These are phyloP conservation scores for Centaurea solstitialis DNA, from an alignment of 129 eudicot species.

Conservation along the genomic window DNA sequence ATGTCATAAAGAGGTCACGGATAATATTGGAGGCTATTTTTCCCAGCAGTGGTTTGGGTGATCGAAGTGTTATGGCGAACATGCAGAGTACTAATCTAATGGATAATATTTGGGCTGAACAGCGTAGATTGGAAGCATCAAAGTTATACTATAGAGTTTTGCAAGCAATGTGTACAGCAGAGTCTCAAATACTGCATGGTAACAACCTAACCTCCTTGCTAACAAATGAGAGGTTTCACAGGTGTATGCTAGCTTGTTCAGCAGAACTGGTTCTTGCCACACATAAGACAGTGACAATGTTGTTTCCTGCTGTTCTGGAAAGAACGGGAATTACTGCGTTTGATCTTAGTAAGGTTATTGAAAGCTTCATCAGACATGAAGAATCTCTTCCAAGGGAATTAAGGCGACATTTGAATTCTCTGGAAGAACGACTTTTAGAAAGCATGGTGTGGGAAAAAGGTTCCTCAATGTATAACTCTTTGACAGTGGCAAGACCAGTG, in stretches of 20 bases:
- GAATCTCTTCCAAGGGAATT: constrained; percentile 90
- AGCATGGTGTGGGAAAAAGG: constrained; percentile 99
- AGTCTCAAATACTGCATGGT: constrained; percentile 70
- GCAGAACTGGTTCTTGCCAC: constrained; percentile 98
- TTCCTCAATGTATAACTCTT: constrained; percentile 93
- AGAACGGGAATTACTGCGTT: constrained; percentile 96
- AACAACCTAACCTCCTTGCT: constrained; percentile 78
- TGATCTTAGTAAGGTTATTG: constrained; percentile 98
- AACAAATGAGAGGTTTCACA: constrained; percentile 90
- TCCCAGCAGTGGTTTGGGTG: constrained; percentile 80
- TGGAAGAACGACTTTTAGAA: constrained; percentile 94
- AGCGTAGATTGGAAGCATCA: constrained; percentile 79
- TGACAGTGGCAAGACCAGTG: constrained; percentile 71
- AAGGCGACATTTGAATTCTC: constrained; percentile 81
- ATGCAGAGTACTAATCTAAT: constrained; percentile 63
- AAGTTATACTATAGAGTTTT: constrained; percentile 85
- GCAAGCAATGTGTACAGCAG: constrained; percentile 94
- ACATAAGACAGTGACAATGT: constrained; percentile 94
- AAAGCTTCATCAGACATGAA: constrained; percentile 91
- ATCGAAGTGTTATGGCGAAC: constrained; percentile 44
- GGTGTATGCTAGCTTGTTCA: constrained; percentile 99
- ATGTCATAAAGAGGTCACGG: constrained; percentile 75
- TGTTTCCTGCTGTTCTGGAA: constrained; percentile 97
- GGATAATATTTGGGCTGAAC: constrained; percentile 97
- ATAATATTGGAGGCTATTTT: constrained; percentile 90